These are phyloP conservation scores for Mortierella sp. DNA, from an alignment of 371 early-diverging fungal species.

Conservation along the genomic window DNA sequence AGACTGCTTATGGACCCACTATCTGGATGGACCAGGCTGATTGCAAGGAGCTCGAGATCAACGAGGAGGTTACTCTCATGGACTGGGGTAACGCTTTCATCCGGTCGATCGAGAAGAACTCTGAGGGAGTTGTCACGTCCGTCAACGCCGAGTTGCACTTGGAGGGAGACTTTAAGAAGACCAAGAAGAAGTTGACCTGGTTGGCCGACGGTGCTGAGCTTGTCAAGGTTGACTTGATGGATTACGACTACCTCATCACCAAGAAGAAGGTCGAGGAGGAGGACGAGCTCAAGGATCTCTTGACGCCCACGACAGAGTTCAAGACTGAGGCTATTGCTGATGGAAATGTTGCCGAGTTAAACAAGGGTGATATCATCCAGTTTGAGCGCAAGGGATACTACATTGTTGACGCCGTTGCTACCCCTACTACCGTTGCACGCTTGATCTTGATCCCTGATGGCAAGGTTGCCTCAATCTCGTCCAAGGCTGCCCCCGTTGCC, in stretches of 20 bases:
- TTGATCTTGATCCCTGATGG: conserved; percentile 97
- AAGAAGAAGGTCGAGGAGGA: conserved; percentile 98
- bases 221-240: conserved; percentile 79
- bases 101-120: conserved; percentile 67
- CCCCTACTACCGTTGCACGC: conserved; percentile 65
- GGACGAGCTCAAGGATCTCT: conserved; percentile 87
- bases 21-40: conserved; percentile 94
- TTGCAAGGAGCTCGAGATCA: conserved; percentile 82
- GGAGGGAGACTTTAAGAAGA: conserved; percentile 98
- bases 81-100: conserved; percentile 99
- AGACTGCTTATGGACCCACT: conserved; percentile 81
- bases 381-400: conserved; percentile 99
- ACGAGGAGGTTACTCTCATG: conserved; percentile 99
- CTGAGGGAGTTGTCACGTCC: conserved; percentile 61
- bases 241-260: conserved; percentile 97
- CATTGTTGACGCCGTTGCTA: conserved; percentile 83
- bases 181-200: conserved; percentile 99
- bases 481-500: conserved; percentile 74
- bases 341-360: conserved; percentile 71
- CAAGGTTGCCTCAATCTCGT: conserved; percentile 82
- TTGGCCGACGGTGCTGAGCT: conserved; percentile 77
- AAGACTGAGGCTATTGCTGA: conserved; percentile 77
- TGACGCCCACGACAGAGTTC: conserved; percentile 95
- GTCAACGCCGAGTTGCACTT: conserved; percentile 84
- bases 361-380: conserved; percentile 94